A percentile compares a stretch with the other conserved stretches of the same genome.
Evolutionary conservation across 2,329 filamentous ascomycete genomes (phyloP).

Genomic region (Claviceps fusiformis): DNA sequence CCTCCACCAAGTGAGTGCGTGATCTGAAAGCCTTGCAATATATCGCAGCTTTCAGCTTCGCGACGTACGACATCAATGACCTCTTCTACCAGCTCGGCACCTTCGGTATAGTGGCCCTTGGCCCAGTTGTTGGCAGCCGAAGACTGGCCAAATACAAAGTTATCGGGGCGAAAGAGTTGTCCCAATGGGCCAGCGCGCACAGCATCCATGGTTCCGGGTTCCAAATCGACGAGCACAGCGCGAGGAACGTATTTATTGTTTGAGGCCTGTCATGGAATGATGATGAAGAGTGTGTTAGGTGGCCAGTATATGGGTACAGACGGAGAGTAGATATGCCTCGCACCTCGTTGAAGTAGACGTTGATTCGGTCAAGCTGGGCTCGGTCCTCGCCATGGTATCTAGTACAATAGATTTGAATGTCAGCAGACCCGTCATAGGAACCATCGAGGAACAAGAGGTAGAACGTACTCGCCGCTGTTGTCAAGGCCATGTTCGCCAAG

Average conservation of each 20-base stretch:
- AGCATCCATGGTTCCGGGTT: constrained; percentile 98
- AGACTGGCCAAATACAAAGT: constrained; percentile 99
- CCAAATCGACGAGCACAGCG: constrained; percentile 96
- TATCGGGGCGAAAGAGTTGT: constrained; percentile 97
- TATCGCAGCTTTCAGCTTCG: constrained; percentile 96
- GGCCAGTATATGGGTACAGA: background rate
- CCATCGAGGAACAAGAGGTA: too few species aligned
- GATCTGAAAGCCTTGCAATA: constrained; percentile 99
- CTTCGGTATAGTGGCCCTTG: constrained; percentile 99
- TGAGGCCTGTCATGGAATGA: constrained; percentile 49
- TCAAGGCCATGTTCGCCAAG: constrained; percentile 92
- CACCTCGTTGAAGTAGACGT: constrained; percentile 89
- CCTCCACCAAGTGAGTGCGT: constrained; percentile 99
- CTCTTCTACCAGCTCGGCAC: constrained; percentile 94
- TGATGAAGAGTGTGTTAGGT: background rate
- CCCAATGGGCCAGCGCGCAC: constrained; percentile 96
- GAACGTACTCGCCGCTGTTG: constrained; percentile 58
- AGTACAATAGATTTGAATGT: background rate
- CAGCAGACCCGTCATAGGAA: background rate
- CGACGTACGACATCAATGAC: constrained; percentile 96
- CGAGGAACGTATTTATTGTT: constrained; percentile 98
- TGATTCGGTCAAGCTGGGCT: constrained; percentile 99
- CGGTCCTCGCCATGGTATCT: constrained; percentile 92
- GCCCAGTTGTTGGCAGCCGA: constrained; percentile 99
- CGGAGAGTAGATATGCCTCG: constrained; percentile 10